phyloP scores from a whole-genome alignment of 2,329 filamentous ascomycete genomes.

The Ascochyta rabiei region DNA sequence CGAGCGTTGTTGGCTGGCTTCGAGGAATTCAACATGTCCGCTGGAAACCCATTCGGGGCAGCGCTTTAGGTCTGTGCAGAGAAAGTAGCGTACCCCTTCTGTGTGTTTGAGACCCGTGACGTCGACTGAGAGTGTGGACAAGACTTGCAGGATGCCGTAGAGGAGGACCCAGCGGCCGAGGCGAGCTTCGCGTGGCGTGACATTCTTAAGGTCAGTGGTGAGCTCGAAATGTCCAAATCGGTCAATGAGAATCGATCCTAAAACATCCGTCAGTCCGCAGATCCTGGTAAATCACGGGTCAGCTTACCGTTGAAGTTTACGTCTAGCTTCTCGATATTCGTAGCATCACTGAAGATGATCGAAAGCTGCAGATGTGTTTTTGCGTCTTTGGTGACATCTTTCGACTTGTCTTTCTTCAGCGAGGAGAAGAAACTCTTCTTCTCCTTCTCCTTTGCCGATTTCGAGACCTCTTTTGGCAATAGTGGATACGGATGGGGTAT shows the following conservation, averaged over 20 bases:
- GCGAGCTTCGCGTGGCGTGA: constrained; percentile 49
- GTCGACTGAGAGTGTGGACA: constrained; percentile 52
- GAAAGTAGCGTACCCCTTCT: constrained; percentile 48
- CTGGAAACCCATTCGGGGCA: constrained; percentile 47
- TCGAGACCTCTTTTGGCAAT: constrained; percentile 55
- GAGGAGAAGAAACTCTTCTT: constrained; percentile 42
- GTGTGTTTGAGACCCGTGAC: constrained; percentile 47
- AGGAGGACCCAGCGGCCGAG: constrained; percentile 53
- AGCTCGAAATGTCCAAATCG: constrained; percentile 51
- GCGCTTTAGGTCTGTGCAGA: constrained; percentile 47
- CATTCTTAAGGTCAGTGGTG: constrained; percentile 37
- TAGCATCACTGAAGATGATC: constrained; percentile 49
- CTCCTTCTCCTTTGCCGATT: constrained; percentile 31
- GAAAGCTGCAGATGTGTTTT: constrained; percentile 49
- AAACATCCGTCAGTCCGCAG: constrained; percentile 10
- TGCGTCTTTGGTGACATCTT: constrained; percentile 41
- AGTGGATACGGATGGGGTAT: constrained; percentile 68
- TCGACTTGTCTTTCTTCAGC: constrained; percentile 45
- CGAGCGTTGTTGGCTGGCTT: constrained; percentile 39
- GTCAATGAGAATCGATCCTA: constrained; percentile 50
- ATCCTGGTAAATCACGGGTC: not conserved
- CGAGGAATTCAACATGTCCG: constrained; percentile 32
- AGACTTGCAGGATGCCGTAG: constrained; percentile 50
- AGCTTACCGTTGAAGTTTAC: constrained; percentile 44
- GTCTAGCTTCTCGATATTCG: constrained; percentile 49